Evolutionary conservation across 257 asterid species (phyloP).

Genomic region (Solanum tacnaense): DNA sequence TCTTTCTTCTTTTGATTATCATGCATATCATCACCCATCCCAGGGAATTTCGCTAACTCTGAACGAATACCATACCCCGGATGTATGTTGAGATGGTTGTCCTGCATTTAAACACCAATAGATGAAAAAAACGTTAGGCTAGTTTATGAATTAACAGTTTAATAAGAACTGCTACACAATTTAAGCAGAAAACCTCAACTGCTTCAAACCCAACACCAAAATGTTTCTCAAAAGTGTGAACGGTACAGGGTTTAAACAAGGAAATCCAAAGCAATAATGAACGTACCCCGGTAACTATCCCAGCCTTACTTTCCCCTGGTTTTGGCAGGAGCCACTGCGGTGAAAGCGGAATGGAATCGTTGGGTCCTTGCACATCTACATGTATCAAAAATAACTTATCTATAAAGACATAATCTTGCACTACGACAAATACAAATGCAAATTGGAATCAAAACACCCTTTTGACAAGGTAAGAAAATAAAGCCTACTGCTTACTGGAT

Average conservation of each 20-base stretch:
- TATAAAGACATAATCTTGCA: not conserved
- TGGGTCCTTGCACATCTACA: slow-evolving; percentile 63
- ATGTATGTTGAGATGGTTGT: slow-evolving; percentile 32
- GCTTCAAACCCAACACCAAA: not conserved
- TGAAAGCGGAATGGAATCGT: slow-evolving; percentile 75
- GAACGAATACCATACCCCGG: slow-evolving; percentile 31
- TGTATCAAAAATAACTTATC: not conserved
- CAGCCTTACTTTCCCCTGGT: slow-evolving; percentile 73
- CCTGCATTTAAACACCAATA: slow-evolving; percentile 27
- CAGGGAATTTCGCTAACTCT: slow-evolving; percentile 43
- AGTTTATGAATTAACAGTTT: not conserved
- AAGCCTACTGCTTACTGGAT: not conserved
- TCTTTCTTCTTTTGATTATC: slow-evolving; percentile 69
- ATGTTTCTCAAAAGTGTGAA: not conserved
- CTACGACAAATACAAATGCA: not conserved
- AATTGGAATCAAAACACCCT: not conserved
- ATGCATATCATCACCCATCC: slow-evolving; percentile 31
- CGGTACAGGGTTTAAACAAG: not conserved
- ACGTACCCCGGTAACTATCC: slow-evolving; percentile 56
- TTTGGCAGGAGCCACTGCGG: slow-evolving; percentile 97
- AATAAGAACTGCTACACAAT: not conserved
- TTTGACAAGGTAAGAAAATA: not conserved
- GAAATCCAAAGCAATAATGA: not conserved
- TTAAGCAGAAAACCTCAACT: not conserved
- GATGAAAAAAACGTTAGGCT: not conserved